Evolutionary conservation across 2,329 filamentous ascomycete genomes (phyloP).

Genomic region (Samsoniella hepiali): DNA sequence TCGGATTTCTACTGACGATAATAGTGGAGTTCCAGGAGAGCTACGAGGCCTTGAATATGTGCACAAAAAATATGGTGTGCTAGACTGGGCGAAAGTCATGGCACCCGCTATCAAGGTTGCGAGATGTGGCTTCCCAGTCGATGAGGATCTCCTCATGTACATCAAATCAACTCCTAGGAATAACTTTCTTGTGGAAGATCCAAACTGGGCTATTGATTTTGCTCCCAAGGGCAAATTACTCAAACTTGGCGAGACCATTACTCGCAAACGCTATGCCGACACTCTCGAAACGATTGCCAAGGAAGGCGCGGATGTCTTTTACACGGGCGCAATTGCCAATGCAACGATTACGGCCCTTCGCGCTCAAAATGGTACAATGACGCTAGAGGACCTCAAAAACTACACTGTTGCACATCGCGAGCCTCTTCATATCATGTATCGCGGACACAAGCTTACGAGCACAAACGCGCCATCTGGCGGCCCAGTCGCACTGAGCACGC

Average conservation of each 20-base stretch:
- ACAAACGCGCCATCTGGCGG: conserved; percentile 72
- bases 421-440: conserved; percentile 60
- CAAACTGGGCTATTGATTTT: conserved; percentile 79
- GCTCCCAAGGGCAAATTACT: conserved; percentile 69
- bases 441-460: conserved; percentile 66
- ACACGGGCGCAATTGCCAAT: conserved; percentile 65
- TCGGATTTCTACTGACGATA: neutral
- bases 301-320: conserved; percentile 65
- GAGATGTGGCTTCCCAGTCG: conserved; percentile 68
- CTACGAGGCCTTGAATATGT: conserved; percentile 71
- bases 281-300: conserved; percentile 69
- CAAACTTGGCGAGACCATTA: conserved; percentile 69
- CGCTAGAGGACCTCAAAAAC: conserved; percentile 64
- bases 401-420: conserved; percentile 66
- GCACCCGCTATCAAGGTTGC: conserved; percentile 70
- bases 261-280: conserved; percentile 68
- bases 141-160: conserved; percentile 66
- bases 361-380: conserved; percentile 71
- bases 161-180: conserved; percentile 54
- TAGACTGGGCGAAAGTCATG: conserved; percentile 66
- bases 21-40: conserved; percentile 64
- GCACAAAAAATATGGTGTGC: conserved; percentile 62
- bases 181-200: conserved; percentile 66
- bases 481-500: conserved; percentile 63
- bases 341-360: conserved; percentile 65